Evolutionary conservation across 78 protist genomes (phyloP).

Genomic region (Dictyostelium brefeldianum): DNA sequence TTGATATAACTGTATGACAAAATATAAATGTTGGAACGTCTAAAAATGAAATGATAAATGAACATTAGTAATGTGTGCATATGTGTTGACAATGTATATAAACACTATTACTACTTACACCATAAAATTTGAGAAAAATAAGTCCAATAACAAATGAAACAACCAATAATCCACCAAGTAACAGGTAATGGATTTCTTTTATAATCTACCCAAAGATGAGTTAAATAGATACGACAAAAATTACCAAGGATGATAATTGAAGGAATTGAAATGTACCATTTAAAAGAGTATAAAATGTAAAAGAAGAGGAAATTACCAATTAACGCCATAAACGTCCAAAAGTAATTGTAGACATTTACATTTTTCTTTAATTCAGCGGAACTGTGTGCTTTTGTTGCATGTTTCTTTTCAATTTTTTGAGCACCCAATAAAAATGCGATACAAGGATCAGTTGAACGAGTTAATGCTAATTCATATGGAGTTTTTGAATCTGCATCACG

Average conservation of each 20-base stretch:
- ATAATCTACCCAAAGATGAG: slow-evolving; percentile 36
- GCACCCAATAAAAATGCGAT: slow-evolving; percentile 13
- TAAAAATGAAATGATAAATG: background rate
- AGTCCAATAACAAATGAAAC: slow-evolving; percentile 69
- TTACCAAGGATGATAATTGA: slow-evolving; percentile 13
- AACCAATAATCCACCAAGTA: slow-evolving; percentile 73
- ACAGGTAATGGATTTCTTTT: slow-evolving; percentile 37
- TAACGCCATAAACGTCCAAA: slow-evolving; percentile 42
- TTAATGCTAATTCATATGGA: slow-evolving; percentile 41
- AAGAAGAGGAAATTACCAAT: slow-evolving; percentile 49
- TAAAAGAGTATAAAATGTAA: background rate
- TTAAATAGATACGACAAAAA: slow-evolving; percentile 4
- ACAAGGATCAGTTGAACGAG: slow-evolving; percentile 63
- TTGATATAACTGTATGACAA: slow-evolving; percentile 16
- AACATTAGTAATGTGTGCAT: too few species aligned
- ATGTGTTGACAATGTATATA: background rate
- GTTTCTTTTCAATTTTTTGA: background rate
- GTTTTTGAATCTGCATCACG: slow-evolving; percentile 39
- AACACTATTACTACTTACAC: slow-evolving; percentile 1
- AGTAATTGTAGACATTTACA: slow-evolving; percentile 6
- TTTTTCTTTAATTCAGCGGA: background rate
- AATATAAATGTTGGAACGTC: slow-evolving; percentile 18
- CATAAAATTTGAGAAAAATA: slow-evolving; percentile 32
- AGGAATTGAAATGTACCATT: slow-evolving; percentile 18
- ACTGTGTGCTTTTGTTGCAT: background rate